phyloP scores from a whole-genome alignment of 768 basidiomycete species.

The Rhodotorula babjevae region DNA sequence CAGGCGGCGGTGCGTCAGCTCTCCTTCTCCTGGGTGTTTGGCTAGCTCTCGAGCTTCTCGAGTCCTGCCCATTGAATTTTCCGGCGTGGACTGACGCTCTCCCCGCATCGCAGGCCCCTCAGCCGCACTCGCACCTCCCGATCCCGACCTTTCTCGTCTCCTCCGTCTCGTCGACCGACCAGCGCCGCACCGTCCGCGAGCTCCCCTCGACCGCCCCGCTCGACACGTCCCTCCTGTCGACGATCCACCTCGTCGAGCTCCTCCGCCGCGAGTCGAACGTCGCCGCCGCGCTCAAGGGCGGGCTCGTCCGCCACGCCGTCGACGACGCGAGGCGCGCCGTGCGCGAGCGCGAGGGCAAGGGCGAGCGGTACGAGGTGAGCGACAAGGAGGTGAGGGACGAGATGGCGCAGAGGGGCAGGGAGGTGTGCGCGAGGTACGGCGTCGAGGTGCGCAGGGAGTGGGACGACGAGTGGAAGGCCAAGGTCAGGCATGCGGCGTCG shows the following conservation, averaged over 20 bases:
- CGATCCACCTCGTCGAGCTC: constrained; percentile 10
- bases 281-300: not conserved
- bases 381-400: not conserved
- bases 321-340: not conserved
- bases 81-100: too few relatives aligned
- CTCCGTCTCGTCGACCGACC: not conserved
- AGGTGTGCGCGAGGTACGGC: not conserved
- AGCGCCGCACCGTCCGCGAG: not conserved
- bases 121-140: constrained; percentile 16
- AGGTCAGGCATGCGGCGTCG: not conserved
- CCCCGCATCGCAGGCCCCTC: not conserved
- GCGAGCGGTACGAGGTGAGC: not conserved
- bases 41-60: too few relatives aligned
- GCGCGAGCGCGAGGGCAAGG: not conserved
- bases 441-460: constrained; percentile 21
- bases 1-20: constrained; percentile 5
- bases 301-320: not conserved
- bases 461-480: constrained; percentile 3
- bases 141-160: constrained; percentile 14
- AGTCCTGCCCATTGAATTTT: too few relatives aligned
- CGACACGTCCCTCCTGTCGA: constrained; percentile 5
- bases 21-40: too few relatives aligned
- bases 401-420: constrained; percentile 8
- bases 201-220: not conserved
- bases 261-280: constrained; percentile 7